These are phyloP conservation scores for Volutella citrinella DNA, from an alignment of 2,329 filamentous ascomycete genomes.

Conservation along the genomic window DNA sequence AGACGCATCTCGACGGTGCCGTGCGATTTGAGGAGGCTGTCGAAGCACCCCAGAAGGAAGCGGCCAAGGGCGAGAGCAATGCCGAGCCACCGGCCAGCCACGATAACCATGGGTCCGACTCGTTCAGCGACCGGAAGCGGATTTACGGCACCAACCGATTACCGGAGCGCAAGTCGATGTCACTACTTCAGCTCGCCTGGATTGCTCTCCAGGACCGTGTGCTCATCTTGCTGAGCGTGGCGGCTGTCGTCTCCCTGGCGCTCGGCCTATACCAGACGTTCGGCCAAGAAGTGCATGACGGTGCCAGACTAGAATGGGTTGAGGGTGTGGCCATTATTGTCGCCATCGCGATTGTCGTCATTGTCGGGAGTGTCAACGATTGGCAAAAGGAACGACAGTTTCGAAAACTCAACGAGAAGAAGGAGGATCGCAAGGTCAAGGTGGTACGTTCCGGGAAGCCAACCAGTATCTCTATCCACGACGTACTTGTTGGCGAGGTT, in stretches of 20 bases:
- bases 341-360: conserved; percentile 62
- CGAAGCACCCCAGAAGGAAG: neutral
- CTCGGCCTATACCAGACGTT: conserved; percentile 67
- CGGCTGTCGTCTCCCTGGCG: conserved; percentile 63
- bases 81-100: conserved; percentile 3
- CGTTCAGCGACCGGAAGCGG: conserved; percentile 15
- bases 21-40: conserved; percentile 67
- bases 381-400: conserved; percentile 68
- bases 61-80: neutral
- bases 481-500: conserved; percentile 68
- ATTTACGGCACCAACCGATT: conserved; percentile 45
- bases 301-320: conserved; percentile 57
- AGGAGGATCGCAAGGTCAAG: conserved; percentile 64
- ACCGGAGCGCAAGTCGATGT: conserved; percentile 59
- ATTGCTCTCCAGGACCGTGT: conserved; percentile 66
- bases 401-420: conserved; percentile 58
- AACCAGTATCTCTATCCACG: conserved; percentile 60
- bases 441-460: conserved; percentile 64
- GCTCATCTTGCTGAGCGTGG: conserved; percentile 62
- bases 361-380: conserved; percentile 63
- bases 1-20: conserved; percentile 56
- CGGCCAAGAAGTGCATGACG: conserved; percentile 40
- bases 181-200: conserved; percentile 61
- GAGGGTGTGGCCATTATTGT: conserved; percentile 66
- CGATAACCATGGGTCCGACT: conserved; percentile 5